Base-by-base conservation (phyloP, 495 filamentous ascomycete species). In the Aspergillus ostianus region DNA sequence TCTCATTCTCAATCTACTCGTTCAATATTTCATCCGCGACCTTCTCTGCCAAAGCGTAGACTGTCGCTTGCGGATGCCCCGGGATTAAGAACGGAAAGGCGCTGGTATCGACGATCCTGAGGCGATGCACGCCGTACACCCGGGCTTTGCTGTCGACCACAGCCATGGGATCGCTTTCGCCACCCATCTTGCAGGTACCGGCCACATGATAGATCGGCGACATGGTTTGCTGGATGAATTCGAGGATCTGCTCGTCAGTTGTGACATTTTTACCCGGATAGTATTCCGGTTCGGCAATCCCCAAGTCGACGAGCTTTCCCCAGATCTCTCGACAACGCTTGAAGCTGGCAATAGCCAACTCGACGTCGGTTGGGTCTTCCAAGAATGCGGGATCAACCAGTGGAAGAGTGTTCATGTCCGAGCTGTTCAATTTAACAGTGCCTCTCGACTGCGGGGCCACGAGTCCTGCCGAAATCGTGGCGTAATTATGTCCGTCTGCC, bases 31-130 rank as follows among this genome's bases (percentile, higher is more conserved):
- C 74, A 51, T 76, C 73, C n/a, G 77, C 78, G 68, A 85, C 82
- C 72, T 85, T 86, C 73, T 85, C 82, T 4, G 82, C 83, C 10
- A 85, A 63, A 56, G 72, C 73, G 69, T 79, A 84, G 45, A 82
- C 69, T 4, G 68, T 73, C 3, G 73, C 53, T 63, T 74, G 65
- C 6, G 82, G 83, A 68, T 85, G 82, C 0, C 83, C 82, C 7
- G 84, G 82, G 6, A 76, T 71, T 18, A 82, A 47, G 9, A 84
- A 71, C 3, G 82, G 75, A 64, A 84, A 81, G 30, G 73, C 66
- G 26, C 68, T 71, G 0, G 74, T 74, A 73, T 87, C 83, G 1
- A 87, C 80, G n/a, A 85, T 80, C 19, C 81, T 67, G 63, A 85
- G 57, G 3, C 67, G 65, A 23, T 68, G 65, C 6, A 85, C 77